A percentile compares a stretch with the other conserved stretches of the same genome.
Conservation (phyloP, 768 basidiomycete species). For the Lentinus brumalis region DNA sequence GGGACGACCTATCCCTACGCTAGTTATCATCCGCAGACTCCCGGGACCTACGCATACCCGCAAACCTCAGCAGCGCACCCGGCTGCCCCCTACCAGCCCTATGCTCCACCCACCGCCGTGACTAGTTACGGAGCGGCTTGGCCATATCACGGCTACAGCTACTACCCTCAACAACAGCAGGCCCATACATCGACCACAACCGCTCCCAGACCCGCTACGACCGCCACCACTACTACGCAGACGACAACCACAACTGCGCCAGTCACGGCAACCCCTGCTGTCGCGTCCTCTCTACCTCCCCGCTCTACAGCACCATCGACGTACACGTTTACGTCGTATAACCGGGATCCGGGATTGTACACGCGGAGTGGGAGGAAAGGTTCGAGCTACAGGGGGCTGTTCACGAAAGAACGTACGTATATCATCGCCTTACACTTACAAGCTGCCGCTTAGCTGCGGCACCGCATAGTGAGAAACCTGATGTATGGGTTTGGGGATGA, state of each 20-base stretch:
- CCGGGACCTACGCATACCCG: constrained; percentile 24
- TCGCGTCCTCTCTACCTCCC: constrained; percentile 29
- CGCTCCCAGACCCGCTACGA: constrained; percentile 24
- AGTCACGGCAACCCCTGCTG: constrained; percentile 7
- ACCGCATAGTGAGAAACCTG: constrained; percentile 64
- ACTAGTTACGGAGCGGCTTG: constrained; percentile 65
- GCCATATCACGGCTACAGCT: constrained; percentile 66
- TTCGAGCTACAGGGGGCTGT: constrained; percentile 71
- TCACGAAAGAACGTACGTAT: constrained; percentile 77
- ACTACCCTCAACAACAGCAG: constrained; percentile 38
- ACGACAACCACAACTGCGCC: constrained; percentile 30
- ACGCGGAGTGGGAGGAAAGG: constrained; percentile 58
- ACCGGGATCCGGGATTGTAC: constrained; percentile 49
- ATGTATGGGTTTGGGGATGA: constrained; percentile 97
- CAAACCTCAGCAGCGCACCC: constrained; percentile 26
- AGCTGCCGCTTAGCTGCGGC: constrained; percentile 3
- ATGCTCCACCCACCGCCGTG: constrained; percentile 62
- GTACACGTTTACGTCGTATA: constrained; percentile 55
- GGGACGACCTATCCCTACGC: constrained; percentile 68
- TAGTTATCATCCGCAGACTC: constrained; percentile 44
- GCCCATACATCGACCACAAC: constrained; percentile 17
- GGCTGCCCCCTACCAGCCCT: constrained; percentile 29
- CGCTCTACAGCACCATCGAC: constrained; percentile 38
- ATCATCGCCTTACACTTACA: background rate
- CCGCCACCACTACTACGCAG: constrained; percentile 30